Base-by-base conservation (phyloP, 2,329 filamentous ascomycete genomes). In the Simplicillium aogashimaense region DNA sequence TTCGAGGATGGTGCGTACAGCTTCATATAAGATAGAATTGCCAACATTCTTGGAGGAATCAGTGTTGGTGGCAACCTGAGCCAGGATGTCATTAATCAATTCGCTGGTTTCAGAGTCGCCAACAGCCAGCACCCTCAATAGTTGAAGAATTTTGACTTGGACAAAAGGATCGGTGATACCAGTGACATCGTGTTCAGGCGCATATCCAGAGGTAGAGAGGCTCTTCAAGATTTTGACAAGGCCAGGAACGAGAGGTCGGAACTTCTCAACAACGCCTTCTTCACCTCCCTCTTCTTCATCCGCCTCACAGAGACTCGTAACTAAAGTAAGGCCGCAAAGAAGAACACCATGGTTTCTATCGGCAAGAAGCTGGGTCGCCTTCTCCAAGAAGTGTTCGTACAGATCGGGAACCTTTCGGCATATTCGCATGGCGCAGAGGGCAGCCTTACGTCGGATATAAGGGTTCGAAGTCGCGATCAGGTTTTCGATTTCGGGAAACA, bases 11-110 rank as follows among this genome's bases (percentile, higher is more conserved):
- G 92, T 98, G 34, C 92, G 79, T 30, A 98, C 92, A 2, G 92
- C 86, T 64, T 98, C 92, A 65, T 98, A 98, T 7, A 98, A 72
- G 52, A 98, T 98, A 1, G 92, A 90, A 59, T 98, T 98, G 47
- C 92, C 92, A 33, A 98, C 92, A 50, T 98, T 98, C 69, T 98
- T 98, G 20, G 89, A 89, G 0, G 90, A 88, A 56, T 98, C 92
- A 1, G 92, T 98, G 62, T 98, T 98, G 31, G 90, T 97, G 39
- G 92, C 92, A 40, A 98, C 92, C 66, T 95, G 89, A 6, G 92
- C 92, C 44, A 98, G 69, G 45, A 98, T 98, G 56, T 98, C 92
- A 65, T 97, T 98, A 68, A 98, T 97, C 60, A 94, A 83, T 63
- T 98, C 94, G 60, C 88, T 97, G 18, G 86, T 88, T 45, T 88